phyloP scores from a whole-genome alignment of 2,329 filamentous ascomycete species.

The Calycina marina region DNA sequence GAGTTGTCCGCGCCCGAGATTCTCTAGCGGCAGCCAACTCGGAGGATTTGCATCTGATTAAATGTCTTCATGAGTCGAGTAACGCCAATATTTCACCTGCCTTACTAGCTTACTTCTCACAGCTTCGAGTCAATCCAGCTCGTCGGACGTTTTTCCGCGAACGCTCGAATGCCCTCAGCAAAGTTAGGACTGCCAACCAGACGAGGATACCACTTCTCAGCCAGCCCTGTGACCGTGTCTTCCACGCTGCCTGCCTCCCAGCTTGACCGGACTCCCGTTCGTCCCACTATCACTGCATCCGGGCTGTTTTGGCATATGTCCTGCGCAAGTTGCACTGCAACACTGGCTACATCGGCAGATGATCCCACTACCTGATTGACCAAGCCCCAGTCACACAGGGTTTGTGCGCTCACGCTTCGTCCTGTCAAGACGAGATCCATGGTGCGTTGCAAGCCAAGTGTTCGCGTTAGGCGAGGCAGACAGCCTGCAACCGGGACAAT shows the following conservation, averaged over 20 bases:
- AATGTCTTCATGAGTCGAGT: too few species aligned
- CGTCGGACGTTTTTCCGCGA: constrained; percentile 57
- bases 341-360: constrained; percentile 31
- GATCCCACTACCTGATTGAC: constrained; percentile 50
- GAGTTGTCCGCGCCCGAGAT: too few species aligned
- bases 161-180: constrained; percentile 55
- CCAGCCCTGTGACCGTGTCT: constrained; percentile 21
- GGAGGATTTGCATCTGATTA: too few species aligned
- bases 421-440: constrained; percentile 55
- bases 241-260: constrained; percentile 14
- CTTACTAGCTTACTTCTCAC: too few species aligned
- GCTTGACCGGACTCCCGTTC: constrained; percentile 8
- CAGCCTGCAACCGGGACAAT: constrained; percentile 57
- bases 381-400: constrained; percentile 49
- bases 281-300: constrained; percentile 11
- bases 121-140: constrained; percentile 48
- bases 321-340: constrained; percentile 32
- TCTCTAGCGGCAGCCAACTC: too few species aligned
- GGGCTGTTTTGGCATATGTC: constrained; percentile 15
- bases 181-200: constrained; percentile 55
- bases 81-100: too few species aligned
- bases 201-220: constrained; percentile 39
- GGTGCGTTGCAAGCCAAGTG: constrained; percentile 49
- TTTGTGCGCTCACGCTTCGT: constrained; percentile 38
- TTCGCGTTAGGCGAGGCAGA: constrained; percentile 48